Base-by-base conservation (phyloP, 129 eudicot genomes). In the Lonicera japonica region DNA sequence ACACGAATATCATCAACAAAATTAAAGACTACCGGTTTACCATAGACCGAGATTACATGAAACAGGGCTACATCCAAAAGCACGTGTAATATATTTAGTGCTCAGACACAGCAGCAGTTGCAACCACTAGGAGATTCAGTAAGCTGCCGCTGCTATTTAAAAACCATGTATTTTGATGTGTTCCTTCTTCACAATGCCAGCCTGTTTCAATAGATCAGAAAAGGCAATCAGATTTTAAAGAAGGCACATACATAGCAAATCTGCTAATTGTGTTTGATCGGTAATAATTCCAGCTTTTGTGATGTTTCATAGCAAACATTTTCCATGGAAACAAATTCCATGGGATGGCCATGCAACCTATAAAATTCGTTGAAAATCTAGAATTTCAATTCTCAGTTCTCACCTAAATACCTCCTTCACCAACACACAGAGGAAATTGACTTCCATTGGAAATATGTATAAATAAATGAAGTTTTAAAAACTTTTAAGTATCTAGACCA, bases 61-160 rank as follows among this genome's bases (percentile, higher is more conserved):
- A 75, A 75, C 72, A 53, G 40, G 61, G 40, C 39, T 29, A 58
- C 25, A 11, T 19, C 15, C 8, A 24, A 21, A 23, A 18, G 13
- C 17, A 41, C 20, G 20, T 4, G 21, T 60, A 56, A 43, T 10
- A 50, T 66, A 70, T 68, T 75, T 74, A 43, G 50, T 71, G 58
- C 46, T 39, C 70, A 22, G 74, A 79, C 67, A 79, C 74, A 41
- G 65, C 74, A 75, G 57, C 52, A 70, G 77, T 75, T 75, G 78
- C 78, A 63, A 52, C 23, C 63, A 47, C 61, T 9, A 10, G 43
- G 43, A 4, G 43, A 38, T 38, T 4, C 5, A 38, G 13, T 8
- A 8, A 14, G 5, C 50, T 10, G 1, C 50, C 13, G 16, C 21
- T 61, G 54, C 66, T 22, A 36, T 40, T 54, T 29, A 71, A 41